Evolutionary conservation across 2,329 filamentous ascomycete genomes (phyloP).

Genomic region (Dactylellina leptospora): DNA sequence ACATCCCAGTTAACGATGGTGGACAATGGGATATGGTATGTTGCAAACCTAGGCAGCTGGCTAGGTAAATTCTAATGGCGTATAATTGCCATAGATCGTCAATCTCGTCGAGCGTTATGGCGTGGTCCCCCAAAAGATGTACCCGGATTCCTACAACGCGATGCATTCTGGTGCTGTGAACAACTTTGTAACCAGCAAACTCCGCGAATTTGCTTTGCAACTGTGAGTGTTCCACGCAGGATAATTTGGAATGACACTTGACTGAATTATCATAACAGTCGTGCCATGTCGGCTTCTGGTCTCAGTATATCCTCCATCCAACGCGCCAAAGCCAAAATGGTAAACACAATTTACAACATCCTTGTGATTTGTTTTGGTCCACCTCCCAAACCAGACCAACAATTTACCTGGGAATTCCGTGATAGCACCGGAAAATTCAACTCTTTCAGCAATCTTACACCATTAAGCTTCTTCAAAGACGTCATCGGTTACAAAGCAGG

Average conservation of each 20-base stretch:
- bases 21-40: slow-evolving; percentile 87
- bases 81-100: slow-evolving; percentile 39
- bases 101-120: slow-evolving; percentile 89
- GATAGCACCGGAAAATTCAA: slow-evolving; percentile 74
- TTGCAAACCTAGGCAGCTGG: background rate
- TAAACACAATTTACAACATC: slow-evolving; percentile 81
- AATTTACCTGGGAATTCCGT: slow-evolving; percentile 82
- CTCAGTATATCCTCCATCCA: slow-evolving; percentile 65
- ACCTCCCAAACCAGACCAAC: slow-evolving; percentile 72
- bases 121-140: slow-evolving; percentile 63
- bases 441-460: slow-evolving; percentile 69
- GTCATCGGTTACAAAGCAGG: slow-evolving; percentile 53
- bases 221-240: slow-evolving; percentile 60
- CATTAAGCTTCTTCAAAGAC: slow-evolving; percentile 75
- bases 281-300: slow-evolving; percentile 59
- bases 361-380: slow-evolving; percentile 84
- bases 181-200: slow-evolving; percentile 78
- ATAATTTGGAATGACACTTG: slow-evolving; percentile 61
- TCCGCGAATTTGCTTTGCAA: slow-evolving; percentile 82
- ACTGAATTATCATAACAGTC: slow-evolving; percentile 57
- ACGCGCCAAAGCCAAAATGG: slow-evolving; percentile 71
- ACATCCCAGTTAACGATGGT: slow-evolving; percentile 77
- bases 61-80: background rate
- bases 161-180: slow-evolving; percentile 76
- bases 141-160: slow-evolving; percentile 80